Evolutionary conservation across 2,329 filamentous ascomycete genomes (phyloP).

Genomic region (Ophiostoma sp.): DNA sequence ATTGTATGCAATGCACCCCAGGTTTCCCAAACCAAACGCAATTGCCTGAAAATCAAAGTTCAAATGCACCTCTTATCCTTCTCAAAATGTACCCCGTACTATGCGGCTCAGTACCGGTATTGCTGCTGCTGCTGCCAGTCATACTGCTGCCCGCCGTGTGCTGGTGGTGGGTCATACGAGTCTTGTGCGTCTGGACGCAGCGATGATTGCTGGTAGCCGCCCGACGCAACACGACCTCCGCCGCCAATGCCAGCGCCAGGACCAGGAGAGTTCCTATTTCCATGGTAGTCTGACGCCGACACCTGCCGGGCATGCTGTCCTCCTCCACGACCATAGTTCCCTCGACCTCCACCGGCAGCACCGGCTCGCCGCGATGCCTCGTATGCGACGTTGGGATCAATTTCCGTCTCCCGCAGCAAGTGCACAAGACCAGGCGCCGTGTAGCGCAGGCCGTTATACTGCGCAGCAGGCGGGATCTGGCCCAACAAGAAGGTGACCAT

Average conservation of each 20-base stretch:
- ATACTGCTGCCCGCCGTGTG: slow-evolving; percentile 24
- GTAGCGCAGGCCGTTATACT: slow-evolving; percentile 71
- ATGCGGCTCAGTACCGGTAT: slow-evolving; percentile 22
- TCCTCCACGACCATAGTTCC: slow-evolving; percentile 21
- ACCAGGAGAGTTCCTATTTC: slow-evolving; percentile 33
- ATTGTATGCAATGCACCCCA: not conserved
- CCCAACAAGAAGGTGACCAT: slow-evolving; percentile 65
- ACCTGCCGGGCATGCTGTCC: slow-evolving; percentile 42
- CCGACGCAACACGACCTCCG: slow-evolving; percentile 37
- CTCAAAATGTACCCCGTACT: too few relatives aligned
- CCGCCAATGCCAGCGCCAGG: slow-evolving; percentile 35
- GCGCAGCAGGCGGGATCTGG: slow-evolving; percentile 71
- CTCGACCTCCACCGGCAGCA: not conserved
- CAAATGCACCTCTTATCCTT: not conserved
- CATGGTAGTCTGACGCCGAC: slow-evolving; percentile 39
- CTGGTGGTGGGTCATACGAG: slow-evolving; percentile 45
- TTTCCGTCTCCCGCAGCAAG: slow-evolving; percentile 66
- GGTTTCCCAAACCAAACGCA: not conserved
- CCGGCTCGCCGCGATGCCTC: slow-evolving; percentile 38
- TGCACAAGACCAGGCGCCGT: slow-evolving; percentile 70
- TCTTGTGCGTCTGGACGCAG: slow-evolving; percentile 51
- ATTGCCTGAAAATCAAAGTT: not conserved
- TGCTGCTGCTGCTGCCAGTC: slow-evolving; percentile 23
- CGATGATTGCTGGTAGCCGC: slow-evolving; percentile 54
- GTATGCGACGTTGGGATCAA: slow-evolving; percentile 58